Evolutionary conservation across 331 rosid genomes (phyloP).

Genomic region (Stylosanthes scabra): DNA sequence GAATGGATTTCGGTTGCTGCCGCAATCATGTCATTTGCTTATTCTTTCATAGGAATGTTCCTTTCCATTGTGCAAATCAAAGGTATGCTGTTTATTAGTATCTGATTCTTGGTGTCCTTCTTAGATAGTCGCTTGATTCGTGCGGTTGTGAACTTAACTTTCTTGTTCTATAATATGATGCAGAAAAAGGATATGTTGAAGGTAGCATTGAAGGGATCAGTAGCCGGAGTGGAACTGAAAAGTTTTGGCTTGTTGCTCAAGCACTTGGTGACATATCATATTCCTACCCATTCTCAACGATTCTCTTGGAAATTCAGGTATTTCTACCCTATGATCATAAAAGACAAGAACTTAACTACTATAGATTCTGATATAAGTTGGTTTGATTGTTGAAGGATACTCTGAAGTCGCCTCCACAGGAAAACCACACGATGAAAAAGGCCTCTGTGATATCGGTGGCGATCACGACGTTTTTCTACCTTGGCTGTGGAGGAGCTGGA

Average conservation of each 20-base stretch:
- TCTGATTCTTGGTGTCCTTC: no score
- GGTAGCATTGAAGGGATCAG: slow-evolving; percentile 55
- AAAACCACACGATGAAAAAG: slow-evolving; percentile 72
- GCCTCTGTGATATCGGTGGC: slow-evolving; percentile 54
- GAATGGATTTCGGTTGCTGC: slow-evolving; percentile 68
- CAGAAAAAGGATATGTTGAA: slow-evolving; percentile 56
- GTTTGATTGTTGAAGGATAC: slow-evolving; percentile 59
- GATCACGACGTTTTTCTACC: slow-evolving; percentile 60
- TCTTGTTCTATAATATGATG: no score
- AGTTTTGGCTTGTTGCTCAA: slow-evolving; percentile 70
- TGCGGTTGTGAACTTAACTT: no score
- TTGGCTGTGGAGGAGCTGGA: slow-evolving; percentile 62
- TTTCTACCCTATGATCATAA: neutral
- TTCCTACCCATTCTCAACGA: slow-evolving; percentile 66
- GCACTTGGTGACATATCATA: slow-evolving; percentile 71
- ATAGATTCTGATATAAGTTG: slow-evolving; percentile 37
- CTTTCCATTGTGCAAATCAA: slow-evolving; percentile 48
- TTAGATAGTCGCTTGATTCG: no score
- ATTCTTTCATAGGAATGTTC: slow-evolving; percentile 62
- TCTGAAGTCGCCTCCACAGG: slow-evolving; percentile 72
- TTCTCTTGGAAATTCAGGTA: slow-evolving; percentile 76
- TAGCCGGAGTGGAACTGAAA: slow-evolving; percentile 39
- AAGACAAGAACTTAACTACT: neutral
- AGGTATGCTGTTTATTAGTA: slow-evolving; percentile 50
- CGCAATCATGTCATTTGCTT: slow-evolving; percentile 64